Evolutionary conservation across 2,329 filamentous ascomycete species (phyloP).

Genomic region (Escovopsis sp.): DNA sequence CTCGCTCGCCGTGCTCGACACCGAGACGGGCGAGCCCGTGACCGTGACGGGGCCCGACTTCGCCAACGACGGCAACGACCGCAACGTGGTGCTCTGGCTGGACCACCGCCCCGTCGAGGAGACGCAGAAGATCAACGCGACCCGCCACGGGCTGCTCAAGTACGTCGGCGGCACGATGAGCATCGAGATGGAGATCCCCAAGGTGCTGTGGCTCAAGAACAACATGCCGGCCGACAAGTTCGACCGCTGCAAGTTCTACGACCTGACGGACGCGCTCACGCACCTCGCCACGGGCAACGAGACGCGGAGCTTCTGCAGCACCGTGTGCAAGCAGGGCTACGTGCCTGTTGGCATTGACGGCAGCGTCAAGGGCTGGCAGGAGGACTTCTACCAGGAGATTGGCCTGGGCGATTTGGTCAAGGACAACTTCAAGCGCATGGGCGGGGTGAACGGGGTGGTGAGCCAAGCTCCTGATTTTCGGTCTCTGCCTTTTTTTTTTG

Average conservation of each 20-base stretch:
- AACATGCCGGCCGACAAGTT: slow-evolving; percentile 91
- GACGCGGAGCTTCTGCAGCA: slow-evolving; percentile 84
- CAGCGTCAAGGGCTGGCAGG: slow-evolving; percentile 95
- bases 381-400: slow-evolving; percentile 78
- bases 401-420: slow-evolving; percentile 72
- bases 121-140: slow-evolving; percentile 85
- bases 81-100: slow-evolving; percentile 94
- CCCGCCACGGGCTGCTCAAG: slow-evolving; percentile 78
- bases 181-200: slow-evolving; percentile 98
- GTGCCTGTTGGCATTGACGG: slow-evolving; percentile 95
- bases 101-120: slow-evolving; percentile 87
- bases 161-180: slow-evolving; percentile 98
- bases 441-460: slow-evolving; percentile 89
- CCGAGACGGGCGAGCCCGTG: slow-evolving; percentile 80
- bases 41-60: slow-evolving; percentile 84
- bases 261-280: slow-evolving; percentile 81
- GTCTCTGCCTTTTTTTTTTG: slow-evolving; percentile 6
- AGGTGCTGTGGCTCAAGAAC: slow-evolving; percentile 96
- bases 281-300: slow-evolving; percentile 88
- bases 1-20: slow-evolving; percentile 78
- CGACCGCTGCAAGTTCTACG: slow-evolving; percentile 90
- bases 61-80: slow-evolving; percentile 58
- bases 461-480: slow-evolving; percentile 25
- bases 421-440: slow-evolving; percentile 84
- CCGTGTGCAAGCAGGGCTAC: slow-evolving; percentile 93